A percentile compares a stretch with the other conserved stretches of the same genome.
phyloP scores from a whole-genome alignment of 305 asterid species.

The Fraxinus xanthoxyloides region DNA sequence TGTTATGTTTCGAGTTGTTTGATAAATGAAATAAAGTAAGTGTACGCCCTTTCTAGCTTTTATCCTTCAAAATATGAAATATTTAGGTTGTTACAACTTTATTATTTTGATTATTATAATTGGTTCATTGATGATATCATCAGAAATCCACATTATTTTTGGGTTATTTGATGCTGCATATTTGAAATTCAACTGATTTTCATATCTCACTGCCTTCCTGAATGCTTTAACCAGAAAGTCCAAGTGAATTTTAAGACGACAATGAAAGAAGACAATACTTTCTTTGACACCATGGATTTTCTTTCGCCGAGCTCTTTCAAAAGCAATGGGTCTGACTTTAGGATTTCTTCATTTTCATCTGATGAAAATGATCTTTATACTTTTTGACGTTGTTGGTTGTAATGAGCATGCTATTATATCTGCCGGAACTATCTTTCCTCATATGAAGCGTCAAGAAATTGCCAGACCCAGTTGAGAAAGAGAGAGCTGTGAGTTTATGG shows the following conservation, averaged over 20 bases:
- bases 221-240: neutral
- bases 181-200: neutral
- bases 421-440: neutral
- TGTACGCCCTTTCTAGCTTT: neutral
- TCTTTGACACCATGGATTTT: neutral
- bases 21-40: neutral
- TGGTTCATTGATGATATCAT: neutral
- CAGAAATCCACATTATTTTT: neutral
- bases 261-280: constrained; percentile 10
- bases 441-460: constrained; percentile 1
- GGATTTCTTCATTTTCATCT: constrained; percentile 4
- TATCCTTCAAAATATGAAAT: neutral
- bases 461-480: constrained; percentile 10
- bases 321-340: constrained; percentile 3
- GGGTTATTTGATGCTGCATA: neutral
- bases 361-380: neutral
- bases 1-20: neutral
- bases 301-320: constrained; percentile 6
- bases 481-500: constrained; percentile 4
- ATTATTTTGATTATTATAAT: neutral
- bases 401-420: neutral
- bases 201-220: neutral
- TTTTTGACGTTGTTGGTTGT: constrained; percentile 5
- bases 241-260: neutral
- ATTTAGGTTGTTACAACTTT: neutral